Conservation (phyloP, 1,284 basidiomycete genomes). For the Malassezia japonica region DNA sequence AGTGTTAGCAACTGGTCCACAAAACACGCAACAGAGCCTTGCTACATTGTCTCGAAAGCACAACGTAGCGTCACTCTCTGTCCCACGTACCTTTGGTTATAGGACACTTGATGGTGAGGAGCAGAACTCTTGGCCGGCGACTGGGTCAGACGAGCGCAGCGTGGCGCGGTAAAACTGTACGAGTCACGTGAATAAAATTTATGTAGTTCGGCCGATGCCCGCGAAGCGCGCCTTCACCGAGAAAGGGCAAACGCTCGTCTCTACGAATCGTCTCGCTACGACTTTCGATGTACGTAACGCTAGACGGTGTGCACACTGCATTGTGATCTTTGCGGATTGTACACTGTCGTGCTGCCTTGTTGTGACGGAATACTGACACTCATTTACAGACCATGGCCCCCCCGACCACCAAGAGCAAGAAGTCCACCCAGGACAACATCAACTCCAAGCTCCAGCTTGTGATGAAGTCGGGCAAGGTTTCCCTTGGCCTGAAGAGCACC, state of each 20-base stretch:
- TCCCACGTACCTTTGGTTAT: conserved; percentile 13
- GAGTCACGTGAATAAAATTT: conserved; percentile 9
- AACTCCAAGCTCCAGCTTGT: conserved; percentile 89
- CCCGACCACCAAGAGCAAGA: conserved; percentile 76
- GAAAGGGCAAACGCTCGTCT: neutral
- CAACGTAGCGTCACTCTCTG: neutral
- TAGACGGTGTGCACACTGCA: neutral
- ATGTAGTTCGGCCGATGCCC: conserved; percentile 11
- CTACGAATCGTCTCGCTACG: conserved; percentile 13
- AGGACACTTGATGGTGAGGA: conserved; percentile 19
- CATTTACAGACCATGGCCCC: conserved; percentile 63
- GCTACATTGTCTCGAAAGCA: neutral
- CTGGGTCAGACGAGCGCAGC: neutral
- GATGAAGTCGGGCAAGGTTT: conserved; percentile 68
- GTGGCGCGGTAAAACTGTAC: conserved; percentile 7
- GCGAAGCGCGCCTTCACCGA: neutral
- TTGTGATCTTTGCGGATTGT: neutral
- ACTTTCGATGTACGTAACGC: conserved; percentile 10
- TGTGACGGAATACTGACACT: neutral
- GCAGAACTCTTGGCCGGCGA: neutral
- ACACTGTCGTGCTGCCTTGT: neutral
- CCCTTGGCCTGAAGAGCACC: conserved; percentile 53
- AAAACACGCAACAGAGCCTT: neutral
- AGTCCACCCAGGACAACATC: conserved; percentile 66
- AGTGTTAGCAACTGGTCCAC: conserved; percentile 4